These are phyloP conservation scores for Nicotiana rustica DNA, from an alignment of 305 asterid species.

Conservation along the genomic window DNA sequence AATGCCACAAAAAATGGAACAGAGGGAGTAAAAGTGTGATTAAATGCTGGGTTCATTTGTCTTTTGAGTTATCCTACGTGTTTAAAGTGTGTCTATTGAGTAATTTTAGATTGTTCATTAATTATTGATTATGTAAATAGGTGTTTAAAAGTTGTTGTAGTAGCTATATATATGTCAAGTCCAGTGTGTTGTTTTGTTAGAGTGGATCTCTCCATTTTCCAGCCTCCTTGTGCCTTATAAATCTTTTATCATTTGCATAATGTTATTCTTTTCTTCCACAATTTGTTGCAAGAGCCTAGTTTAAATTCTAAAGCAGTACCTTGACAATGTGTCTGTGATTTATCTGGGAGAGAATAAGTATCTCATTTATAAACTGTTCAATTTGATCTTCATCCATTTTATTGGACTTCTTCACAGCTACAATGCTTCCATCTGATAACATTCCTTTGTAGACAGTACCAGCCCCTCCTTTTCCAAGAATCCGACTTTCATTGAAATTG, in stretches of 20 bases:
- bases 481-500: slow-evolving; percentile 41
- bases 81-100: neutral
- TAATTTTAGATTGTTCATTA: neutral
- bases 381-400: slow-evolving; percentile 43
- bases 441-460: slow-evolving; percentile 51
- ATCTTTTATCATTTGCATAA: neutral
- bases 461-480: slow-evolving; percentile 53
- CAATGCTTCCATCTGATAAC: slow-evolving; percentile 52
- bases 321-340: slow-evolving; percentile 52
- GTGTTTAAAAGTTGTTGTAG: neutral
- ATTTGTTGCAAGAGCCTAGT: neutral
- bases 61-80: neutral
- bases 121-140: neutral
- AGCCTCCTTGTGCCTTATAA: neutral
- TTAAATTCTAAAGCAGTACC: slow-evolving; percentile 7
- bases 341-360: slow-evolving; percentile 48
- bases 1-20: too few relatives aligned
- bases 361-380: slow-evolving; percentile 49
- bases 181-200: neutral
- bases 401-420: slow-evolving; percentile 51
- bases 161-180: neutral
- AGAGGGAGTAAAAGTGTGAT: neutral
- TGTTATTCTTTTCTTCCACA: neutral
- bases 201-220: neutral
- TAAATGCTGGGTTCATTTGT: neutral